Evolutionary conservation across 345 rosid genomes (phyloP).

Genomic region (Lepidium africanum): DNA sequence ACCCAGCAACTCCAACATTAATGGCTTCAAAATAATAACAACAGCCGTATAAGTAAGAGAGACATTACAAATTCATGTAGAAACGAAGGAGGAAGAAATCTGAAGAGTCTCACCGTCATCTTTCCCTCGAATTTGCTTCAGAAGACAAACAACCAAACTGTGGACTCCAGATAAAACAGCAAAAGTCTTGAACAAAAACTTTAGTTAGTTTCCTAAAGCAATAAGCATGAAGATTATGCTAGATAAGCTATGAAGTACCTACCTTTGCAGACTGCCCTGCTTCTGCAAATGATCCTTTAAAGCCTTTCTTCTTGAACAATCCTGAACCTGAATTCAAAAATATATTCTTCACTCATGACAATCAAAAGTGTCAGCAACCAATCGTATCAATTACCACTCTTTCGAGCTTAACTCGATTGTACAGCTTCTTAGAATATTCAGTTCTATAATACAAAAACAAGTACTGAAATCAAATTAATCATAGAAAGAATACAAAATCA

Average conservation of each 20-base stretch:
- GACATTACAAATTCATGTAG: background rate
- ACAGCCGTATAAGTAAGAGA: background rate
- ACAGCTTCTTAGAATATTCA: background rate
- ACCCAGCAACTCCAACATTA: slow-evolving; percentile 91
- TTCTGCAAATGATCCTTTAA: slow-evolving; percentile 68
- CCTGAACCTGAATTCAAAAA: slow-evolving; percentile 57
- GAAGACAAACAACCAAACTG: slow-evolving; percentile 36
- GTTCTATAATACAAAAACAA: background rate
- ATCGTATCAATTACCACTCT: background rate
- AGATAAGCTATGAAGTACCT: background rate
- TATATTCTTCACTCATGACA: background rate
- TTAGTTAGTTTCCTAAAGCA: background rate
- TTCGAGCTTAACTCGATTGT: background rate
- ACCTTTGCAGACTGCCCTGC: slow-evolving; percentile 95
- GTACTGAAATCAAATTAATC: background rate
- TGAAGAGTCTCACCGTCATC: slow-evolving; percentile 65
- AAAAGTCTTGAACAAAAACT: slow-evolving; percentile 44
- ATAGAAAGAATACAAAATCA: background rate
- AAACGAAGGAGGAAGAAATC: background rate
- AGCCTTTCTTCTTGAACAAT: slow-evolving; percentile 69
- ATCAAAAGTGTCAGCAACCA: background rate
- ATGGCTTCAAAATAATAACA: slow-evolving; percentile 42
- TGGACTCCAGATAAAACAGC: slow-evolving; percentile 34
- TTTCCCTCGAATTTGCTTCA: slow-evolving; percentile 87
- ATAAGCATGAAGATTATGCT: background rate